Base-by-base conservation (phyloP, 257 asterid species). In the Henckelia pumila region DNA sequence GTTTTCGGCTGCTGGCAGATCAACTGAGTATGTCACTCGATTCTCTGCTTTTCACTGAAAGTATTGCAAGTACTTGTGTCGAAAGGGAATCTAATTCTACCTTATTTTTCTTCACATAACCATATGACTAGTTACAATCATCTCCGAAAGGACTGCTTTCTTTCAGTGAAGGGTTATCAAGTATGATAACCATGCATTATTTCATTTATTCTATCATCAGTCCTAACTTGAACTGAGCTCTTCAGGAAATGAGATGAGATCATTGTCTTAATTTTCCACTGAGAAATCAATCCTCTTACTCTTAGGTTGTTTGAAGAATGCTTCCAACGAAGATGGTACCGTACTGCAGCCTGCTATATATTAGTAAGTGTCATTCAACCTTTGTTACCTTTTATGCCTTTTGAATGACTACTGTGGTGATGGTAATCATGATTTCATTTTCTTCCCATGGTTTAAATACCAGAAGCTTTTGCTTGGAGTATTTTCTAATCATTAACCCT, bases 1-100 rank as follows among this genome's bases (percentile, higher is more conserved):
- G 61, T 94, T 94, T 79, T 78, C 95, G 74, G 88, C 96, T 79
- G 97, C 99, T 3, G 99, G 99, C 71, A 84, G 96, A 83, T 86
- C 99, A 35, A 87, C 97, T 1, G 99, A 94, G 99, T 94, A 94
- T 58, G 97, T 71, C 16, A 53, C 76, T 73, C 49, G 40, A 30
- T 62, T 59, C 63, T 73, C 56, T 50, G 52, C 71, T 67, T 63
- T 64, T 70, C 61, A 29, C 56, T 65, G 60, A 52, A 49, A 64
- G 56, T 24, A 61, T 57, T 35, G 44, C 44, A 47, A 23, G 19
- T 33, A 68, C 61, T 56, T 72, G 47, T n/a, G 24, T 68, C 8
- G 19, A 47, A 40, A 29, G 61, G 69, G 61, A 37, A 30, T 28
- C 16, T 26, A 25, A 59, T 61, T 61, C 6, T 64, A 8, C 7